These are phyloP conservation scores for Ceratocystis variospora DNA, from an alignment of 2,329 filamentous ascomycete species.

Conservation along the genomic window DNA sequence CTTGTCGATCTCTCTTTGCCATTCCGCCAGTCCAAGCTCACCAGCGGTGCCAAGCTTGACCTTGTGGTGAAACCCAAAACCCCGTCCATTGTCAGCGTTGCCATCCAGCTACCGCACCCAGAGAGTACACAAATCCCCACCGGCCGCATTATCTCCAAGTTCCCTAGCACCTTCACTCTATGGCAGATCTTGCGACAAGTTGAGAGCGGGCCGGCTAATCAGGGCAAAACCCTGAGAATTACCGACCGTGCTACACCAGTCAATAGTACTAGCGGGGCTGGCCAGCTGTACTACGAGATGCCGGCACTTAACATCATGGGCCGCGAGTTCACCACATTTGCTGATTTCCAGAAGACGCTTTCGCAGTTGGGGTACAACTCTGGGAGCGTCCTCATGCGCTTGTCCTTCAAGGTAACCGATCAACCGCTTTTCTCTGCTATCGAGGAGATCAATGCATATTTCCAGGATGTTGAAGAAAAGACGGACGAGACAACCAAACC, in stretches of 20 bases:
- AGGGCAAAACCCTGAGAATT: constrained; percentile 55
- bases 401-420: constrained; percentile 63
- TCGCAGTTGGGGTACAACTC: constrained; percentile 76
- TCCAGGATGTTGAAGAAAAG: constrained; percentile 38
- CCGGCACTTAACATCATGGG: constrained; percentile 76
- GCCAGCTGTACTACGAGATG: constrained; percentile 75
- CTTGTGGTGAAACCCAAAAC: constrained; percentile 78
- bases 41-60: constrained; percentile 79
- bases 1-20: constrained; percentile 71
- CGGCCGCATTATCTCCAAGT: constrained; percentile 65
- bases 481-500: constrained; percentile 12
- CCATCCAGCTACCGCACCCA: constrained; percentile 66
- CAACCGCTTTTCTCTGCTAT: constrained; percentile 76
- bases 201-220: constrained; percentile 57
- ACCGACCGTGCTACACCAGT: constrained; percentile 68
- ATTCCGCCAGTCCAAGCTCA: constrained; percentile 69
- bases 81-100: constrained; percentile 72
- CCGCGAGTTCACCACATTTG: constrained; percentile 60
- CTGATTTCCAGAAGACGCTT: constrained; percentile 77
- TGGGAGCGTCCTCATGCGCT: constrained; percentile 63
- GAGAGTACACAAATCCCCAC: constrained; percentile 50
- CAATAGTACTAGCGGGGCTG: constrained; percentile 43
- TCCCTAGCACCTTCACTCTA: constrained; percentile 73
- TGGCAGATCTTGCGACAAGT: constrained; percentile 88
- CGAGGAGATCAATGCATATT: constrained; percentile 63